Percentiles rank a stretch among this genome's conserved stretches.
Conservation (phyloP, 352 stramenopile genomes). For the Phytophthora capsici region DNA sequence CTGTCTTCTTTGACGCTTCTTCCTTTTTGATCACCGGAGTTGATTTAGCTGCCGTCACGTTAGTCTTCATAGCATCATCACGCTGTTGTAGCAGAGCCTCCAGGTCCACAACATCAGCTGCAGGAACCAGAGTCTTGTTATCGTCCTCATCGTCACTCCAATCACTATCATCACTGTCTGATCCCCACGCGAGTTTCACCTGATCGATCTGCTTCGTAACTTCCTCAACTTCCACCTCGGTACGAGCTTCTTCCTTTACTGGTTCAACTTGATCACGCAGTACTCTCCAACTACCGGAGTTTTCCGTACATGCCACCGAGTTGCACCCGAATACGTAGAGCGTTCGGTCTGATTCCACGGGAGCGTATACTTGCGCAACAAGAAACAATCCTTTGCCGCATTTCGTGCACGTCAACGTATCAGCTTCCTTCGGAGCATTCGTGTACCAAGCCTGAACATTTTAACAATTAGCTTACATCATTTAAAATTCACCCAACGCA, state of each 20-base stretch:
- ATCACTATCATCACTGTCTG: conserved; percentile 68
- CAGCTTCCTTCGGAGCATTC: conserved; percentile 44
- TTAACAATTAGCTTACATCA: conserved; percentile 5
- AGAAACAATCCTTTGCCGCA: conserved; percentile 70
- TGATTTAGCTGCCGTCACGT: conserved; percentile 6
- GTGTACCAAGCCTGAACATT: conserved; percentile 61
- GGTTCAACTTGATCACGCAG: conserved; percentile 61
- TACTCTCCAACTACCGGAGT: conserved; percentile 74
- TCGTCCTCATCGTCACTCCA: conserved; percentile 76
- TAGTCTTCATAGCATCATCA: conserved; percentile 66
- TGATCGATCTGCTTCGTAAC: conserved; percentile 24
- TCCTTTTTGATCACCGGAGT: conserved; percentile 10
- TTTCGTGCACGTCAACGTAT: conserved; percentile 57
- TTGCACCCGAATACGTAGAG: conserved; percentile 90
- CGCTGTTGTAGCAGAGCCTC: conserved; percentile 73
- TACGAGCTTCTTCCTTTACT: conserved; percentile 7
- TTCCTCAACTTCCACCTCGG: conserved; percentile 11
- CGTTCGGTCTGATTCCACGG: conserved; percentile 72
- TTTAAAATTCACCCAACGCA: neutral
- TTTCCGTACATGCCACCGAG: conserved; percentile 70
- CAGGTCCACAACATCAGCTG: conserved; percentile 51
- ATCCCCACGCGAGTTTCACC: conserved; percentile 40
- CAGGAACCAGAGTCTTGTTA: conserved; percentile 11
- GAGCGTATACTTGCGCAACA: conserved; percentile 82
- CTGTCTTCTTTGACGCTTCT: conserved; percentile 1